Percentiles rank a stretch among this genome's conserved stretches.
These are phyloP conservation scores for Eucalyptus pumila DNA, from an alignment of 345 rosid genomes.

Conservation along the genomic window DNA sequence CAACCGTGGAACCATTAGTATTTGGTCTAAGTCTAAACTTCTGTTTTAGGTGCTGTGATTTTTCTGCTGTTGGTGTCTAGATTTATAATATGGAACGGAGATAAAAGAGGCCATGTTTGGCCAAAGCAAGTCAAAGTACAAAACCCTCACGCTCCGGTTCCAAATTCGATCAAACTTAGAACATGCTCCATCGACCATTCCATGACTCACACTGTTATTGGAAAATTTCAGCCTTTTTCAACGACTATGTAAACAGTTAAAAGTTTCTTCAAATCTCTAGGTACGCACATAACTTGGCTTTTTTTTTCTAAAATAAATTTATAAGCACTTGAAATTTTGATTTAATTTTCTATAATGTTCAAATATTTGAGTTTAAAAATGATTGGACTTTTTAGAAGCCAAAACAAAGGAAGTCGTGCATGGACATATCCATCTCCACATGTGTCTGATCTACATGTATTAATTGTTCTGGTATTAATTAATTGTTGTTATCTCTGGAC, in stretches of 20 bases:
- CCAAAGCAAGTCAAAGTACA: neutral
- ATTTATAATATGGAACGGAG: neutral
- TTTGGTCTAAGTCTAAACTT: no score
- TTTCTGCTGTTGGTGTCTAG: neutral
- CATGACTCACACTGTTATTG: neutral
- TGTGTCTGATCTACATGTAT: neutral
- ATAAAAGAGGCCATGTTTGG: no score
- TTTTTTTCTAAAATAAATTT: neutral
- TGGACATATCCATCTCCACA: neutral
- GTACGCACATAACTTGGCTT: neutral
- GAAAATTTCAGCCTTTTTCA: neutral
- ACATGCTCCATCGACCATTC: neutral
- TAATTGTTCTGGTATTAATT: neutral
- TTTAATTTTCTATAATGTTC: no score
- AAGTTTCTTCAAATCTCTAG: neutral
- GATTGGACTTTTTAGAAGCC: neutral
- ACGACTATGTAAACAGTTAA: neutral
- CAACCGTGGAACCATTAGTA: no score
- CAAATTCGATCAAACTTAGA: neutral
- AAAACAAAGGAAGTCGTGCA: neutral
- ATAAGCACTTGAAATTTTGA: no score
- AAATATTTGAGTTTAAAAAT: no score
- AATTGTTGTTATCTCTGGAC: no score
- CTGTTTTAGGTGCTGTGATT: no score
- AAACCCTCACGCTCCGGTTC: no score